These are phyloP conservation scores for Ettlia oleoabundans DNA, from an alignment of 139 green algal genomes.

Conservation along the genomic window DNA sequence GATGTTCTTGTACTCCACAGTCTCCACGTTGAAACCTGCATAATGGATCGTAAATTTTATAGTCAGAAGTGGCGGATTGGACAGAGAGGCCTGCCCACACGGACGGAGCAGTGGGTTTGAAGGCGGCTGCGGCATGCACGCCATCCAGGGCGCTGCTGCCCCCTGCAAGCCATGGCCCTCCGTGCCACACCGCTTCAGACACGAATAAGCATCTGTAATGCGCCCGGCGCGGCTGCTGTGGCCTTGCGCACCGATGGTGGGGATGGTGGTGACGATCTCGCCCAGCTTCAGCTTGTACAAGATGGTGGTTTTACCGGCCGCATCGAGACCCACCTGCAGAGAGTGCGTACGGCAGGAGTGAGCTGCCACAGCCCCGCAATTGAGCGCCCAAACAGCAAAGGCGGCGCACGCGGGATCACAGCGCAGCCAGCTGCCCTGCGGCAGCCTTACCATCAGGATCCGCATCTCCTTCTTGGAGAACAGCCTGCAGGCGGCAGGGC, in stretches of 20 bases:
- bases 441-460: slow-evolving; percentile 92
- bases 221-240: background rate
- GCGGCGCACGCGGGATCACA: background rate
- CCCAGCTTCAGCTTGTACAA: slow-evolving; percentile 99
- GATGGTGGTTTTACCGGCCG: slow-evolving; percentile 99
- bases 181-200: background rate
- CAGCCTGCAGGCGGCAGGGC: slow-evolving; percentile 46
- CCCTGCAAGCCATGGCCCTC: background rate
- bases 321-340: slow-evolving; percentile 93
- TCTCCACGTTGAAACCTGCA: slow-evolving; percentile 99
- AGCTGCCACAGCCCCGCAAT: background rate
- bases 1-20: slow-evolving; percentile 96
- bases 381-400: background rate
- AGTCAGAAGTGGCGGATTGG: too few species aligned
- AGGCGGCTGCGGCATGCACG: too few species aligned
- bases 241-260: slow-evolving; percentile 94
- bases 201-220: background rate
- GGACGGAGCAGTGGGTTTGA: too few species aligned
- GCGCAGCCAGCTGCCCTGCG: too few species aligned
- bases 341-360: background rate
- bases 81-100: too few species aligned
- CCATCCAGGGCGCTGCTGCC: background rate
- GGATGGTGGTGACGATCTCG: slow-evolving; percentile 98
- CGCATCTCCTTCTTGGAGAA: slow-evolving; percentile 98
- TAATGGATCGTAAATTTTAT: too few species aligned